Evolutionary conservation across 2,329 filamentous ascomycete species (phyloP).

Genomic region (Penicillium capsulatum): DNA sequence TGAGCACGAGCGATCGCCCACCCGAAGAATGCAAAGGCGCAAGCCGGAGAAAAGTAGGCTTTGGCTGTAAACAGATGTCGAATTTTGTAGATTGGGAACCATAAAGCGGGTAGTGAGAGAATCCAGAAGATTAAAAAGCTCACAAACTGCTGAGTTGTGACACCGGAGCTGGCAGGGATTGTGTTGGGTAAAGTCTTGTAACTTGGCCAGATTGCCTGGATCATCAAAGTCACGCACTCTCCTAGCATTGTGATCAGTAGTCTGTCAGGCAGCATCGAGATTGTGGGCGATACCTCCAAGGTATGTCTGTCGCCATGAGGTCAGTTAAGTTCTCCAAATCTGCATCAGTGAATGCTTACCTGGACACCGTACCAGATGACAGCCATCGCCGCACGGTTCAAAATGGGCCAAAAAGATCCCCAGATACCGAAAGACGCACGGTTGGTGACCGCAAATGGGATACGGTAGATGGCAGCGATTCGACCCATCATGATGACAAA

Average conservation of each 20-base stretch:
- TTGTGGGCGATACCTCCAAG: too few relatives aligned
- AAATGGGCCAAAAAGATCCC: slow-evolving; percentile 53
- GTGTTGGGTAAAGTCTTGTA: slow-evolving; percentile 36
- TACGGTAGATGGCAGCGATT: slow-evolving; percentile 53
- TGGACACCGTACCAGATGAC: slow-evolving; percentile 65
- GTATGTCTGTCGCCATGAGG: too few relatives aligned
- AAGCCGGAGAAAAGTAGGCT: slow-evolving; percentile 53
- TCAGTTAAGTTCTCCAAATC: too few relatives aligned
- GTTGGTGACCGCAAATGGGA: slow-evolving; percentile 55
- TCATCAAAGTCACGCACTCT: slow-evolving; percentile 55
- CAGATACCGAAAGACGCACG: slow-evolving; percentile 57
- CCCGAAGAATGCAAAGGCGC: slow-evolving; percentile 57
- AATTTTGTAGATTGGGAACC: slow-evolving; percentile 40
- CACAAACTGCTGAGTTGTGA: slow-evolving; percentile 46
- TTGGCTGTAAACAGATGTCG: slow-evolving; percentile 39
- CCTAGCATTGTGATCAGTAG: too few relatives aligned
- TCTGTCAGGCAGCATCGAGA: too few relatives aligned
- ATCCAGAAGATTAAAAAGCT: slow-evolving; percentile 45
- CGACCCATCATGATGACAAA: slow-evolving; percentile 55
- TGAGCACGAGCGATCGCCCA: too few relatives aligned
- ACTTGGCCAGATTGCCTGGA: slow-evolving; percentile 51
- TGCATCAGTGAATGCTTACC: too few relatives aligned
- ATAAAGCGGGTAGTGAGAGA: slow-evolving; percentile 45
- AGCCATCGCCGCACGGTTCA: slow-evolving; percentile 52
- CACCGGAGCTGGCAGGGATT: slow-evolving; percentile 42